These are phyloP conservation scores for Lepidopterella palustris DNA, from an alignment of 495 filamentous ascomycete genomes.

Conservation along the genomic window DNA sequence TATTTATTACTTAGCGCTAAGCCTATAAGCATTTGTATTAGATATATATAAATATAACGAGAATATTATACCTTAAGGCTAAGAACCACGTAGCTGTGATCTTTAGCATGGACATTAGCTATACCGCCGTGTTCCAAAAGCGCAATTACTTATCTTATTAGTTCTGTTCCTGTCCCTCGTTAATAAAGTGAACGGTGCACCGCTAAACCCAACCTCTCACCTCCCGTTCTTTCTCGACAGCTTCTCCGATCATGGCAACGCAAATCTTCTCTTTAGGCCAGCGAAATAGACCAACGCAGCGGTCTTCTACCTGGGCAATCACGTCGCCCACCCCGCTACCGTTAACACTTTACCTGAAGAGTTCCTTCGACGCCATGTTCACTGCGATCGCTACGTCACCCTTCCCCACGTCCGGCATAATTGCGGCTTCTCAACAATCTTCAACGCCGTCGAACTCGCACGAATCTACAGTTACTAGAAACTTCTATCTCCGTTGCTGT, in stretches of 20 bases:
- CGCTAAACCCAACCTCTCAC: neutral
- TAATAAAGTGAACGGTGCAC: neutral
- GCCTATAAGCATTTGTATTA: no score
- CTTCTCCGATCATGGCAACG: slow-evolving; percentile 3
- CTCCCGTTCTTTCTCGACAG: no score
- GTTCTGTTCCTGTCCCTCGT: neutral
- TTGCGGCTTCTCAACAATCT: neutral
- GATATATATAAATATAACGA: no score
- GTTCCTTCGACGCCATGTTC: neutral
- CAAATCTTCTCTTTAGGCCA: slow-evolving; percentile 8
- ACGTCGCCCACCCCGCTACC: slow-evolving; percentile 9
- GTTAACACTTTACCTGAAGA: slow-evolving; percentile 5
- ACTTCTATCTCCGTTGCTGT: no score
- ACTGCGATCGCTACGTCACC: slow-evolving; percentile 6
- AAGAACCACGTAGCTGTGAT: neutral
- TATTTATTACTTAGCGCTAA: no score
- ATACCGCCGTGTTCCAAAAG: neutral
- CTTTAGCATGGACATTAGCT: neutral
- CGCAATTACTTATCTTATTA: neutral
- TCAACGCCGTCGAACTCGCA: no score
- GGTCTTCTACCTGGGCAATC: slow-evolving; percentile 10
- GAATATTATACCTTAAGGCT: no score
- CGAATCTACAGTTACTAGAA: no score
- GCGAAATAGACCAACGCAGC: slow-evolving; percentile 2
- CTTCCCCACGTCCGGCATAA: slow-evolving; percentile 9